Percentiles rank a stretch among this genome's conserved stretches.
Conservation (phyloP, 192 early-diverging fungal genomes). For the Allomyces macrogynus region DNA sequence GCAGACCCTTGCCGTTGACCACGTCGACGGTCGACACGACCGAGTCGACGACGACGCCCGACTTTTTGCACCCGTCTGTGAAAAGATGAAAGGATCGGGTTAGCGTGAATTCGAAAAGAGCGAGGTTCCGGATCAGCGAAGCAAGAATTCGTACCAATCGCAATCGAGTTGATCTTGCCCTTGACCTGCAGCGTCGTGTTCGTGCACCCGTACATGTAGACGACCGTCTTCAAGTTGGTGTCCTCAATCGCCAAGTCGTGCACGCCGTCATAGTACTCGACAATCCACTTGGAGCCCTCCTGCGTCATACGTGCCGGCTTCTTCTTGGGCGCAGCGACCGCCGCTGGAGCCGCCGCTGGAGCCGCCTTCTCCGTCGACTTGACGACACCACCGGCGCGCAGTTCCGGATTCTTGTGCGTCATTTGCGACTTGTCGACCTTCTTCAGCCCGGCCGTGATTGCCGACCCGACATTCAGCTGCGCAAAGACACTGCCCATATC, state of each 20-base stretch:
- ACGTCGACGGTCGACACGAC: constrained; percentile 70
- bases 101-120: neutral
- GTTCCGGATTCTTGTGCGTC: constrained; percentile 94
- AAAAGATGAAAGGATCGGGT: constrained; percentile 1
- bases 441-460: constrained; percentile 54
- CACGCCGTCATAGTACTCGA: constrained; percentile 70
- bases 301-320: constrained; percentile 58
- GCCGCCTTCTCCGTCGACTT: constrained; percentile 19
- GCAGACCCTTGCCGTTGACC: constrained; percentile 74
- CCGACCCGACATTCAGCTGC: constrained; percentile 60
- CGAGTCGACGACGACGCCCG: constrained; percentile 59
- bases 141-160: constrained; percentile 34
- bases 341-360: constrained; percentile 32
- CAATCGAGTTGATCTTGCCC: constrained; percentile 81
- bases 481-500: constrained; percentile 51
- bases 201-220: constrained; percentile 87
- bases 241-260: constrained; percentile 55
- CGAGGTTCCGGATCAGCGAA: neutral
- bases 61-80: constrained; percentile 71
- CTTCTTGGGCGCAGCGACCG: too few relatives aligned
- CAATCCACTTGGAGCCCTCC: constrained; percentile 81
- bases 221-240: constrained; percentile 62
- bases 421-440: constrained; percentile 90
- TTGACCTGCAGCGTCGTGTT: constrained; percentile 76
- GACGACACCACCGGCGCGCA: constrained; percentile 50